Evolutionary conservation across 2,329 filamentous ascomycete species (phyloP).

Genomic region (Arthroderma sp.): DNA sequence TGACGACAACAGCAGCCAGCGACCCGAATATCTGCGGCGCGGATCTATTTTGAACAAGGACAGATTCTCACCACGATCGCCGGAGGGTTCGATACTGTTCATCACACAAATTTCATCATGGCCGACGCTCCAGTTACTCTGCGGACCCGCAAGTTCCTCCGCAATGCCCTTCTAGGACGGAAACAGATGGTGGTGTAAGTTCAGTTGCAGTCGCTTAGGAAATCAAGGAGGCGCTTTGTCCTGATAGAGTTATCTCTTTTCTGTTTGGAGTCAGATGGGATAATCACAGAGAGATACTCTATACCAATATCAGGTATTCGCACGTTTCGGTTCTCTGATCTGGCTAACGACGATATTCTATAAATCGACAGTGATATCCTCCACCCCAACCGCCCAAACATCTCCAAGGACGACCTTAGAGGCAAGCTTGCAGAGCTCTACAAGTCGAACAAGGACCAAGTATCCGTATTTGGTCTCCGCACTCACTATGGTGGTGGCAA

Average conservation of each 20-base stretch:
- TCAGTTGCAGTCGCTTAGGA: not conserved
- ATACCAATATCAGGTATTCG: too few relatives aligned
- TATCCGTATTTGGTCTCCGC: conserved; percentile 95
- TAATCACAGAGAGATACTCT: too few relatives aligned
- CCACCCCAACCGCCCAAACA: conserved; percentile 95
- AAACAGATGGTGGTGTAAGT: conserved; percentile 99
- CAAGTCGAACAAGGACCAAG: conserved; percentile 96
- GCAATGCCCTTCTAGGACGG: conserved; percentile 95
- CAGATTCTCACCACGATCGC: conserved; percentile 15
- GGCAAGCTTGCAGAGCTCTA: conserved; percentile 88
- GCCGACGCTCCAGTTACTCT: conserved; percentile 67
- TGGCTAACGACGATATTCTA: conserved; percentile 1
- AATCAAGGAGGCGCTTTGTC: too few relatives aligned
- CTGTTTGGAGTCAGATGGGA: too few relatives aligned
- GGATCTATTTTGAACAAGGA: conserved; percentile 14
- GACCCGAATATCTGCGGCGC: conserved; percentile 12
- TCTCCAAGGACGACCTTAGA: conserved; percentile 98
- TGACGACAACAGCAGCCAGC: conserved; percentile 18
- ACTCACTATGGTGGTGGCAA: conserved; percentile 99
- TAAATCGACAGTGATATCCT: conserved; percentile 71
- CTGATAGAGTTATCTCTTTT: too few relatives aligned
- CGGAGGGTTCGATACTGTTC: conserved; percentile 14
- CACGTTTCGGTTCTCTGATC: not conserved
- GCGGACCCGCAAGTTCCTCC: conserved; percentile 99
- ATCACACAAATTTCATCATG: conserved; percentile 55